Evolutionary conservation across 129 eudicot species (phyloP).

Genomic region (Silybum marianum): DNA sequence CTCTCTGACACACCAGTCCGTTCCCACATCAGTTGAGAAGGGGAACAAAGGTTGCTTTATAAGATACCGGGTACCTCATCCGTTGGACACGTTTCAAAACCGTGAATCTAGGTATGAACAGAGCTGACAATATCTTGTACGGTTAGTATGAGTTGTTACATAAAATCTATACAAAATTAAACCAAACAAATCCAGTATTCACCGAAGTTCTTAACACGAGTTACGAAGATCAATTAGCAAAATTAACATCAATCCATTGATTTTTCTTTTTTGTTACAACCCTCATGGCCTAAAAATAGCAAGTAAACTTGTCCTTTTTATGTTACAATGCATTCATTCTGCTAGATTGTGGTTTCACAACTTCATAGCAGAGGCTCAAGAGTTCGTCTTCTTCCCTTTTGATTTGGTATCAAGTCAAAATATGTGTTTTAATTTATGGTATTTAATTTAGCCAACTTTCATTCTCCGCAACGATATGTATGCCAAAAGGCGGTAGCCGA

Average conservation of each 20-base stretch:
- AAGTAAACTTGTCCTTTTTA: not conserved
- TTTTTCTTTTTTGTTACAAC: not conserved
- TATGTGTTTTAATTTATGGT: not conserved
- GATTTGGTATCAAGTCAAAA: constrained; percentile 9
- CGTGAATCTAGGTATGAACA: too few species aligned
- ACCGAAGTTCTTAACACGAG: not conserved
- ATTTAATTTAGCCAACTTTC: constrained; percentile 39
- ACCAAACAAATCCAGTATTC: not conserved
- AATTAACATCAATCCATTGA: constrained; percentile 2
- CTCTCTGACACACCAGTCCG: too few species aligned
- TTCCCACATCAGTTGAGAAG: too few species aligned
- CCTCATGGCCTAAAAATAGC: constrained; percentile 17
- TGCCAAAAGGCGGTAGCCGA: constrained; percentile 87
- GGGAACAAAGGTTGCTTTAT: too few species aligned
- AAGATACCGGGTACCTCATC: too few species aligned
- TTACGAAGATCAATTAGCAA: not conserved
- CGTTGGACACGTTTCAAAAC: too few species aligned
- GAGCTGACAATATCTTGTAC: too few species aligned
- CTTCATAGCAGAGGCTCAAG: constrained; percentile 15
- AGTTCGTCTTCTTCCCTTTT: not conserved
- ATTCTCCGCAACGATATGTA: constrained; percentile 75
- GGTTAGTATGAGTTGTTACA: too few species aligned
- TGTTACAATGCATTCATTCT: constrained; percentile 12
- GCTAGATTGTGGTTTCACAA: constrained; percentile 19
- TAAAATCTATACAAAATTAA: not conserved